Base-by-base conservation (phyloP, 1,139 yeast species). In the Geotrichum cucujoidarum region DNA sequence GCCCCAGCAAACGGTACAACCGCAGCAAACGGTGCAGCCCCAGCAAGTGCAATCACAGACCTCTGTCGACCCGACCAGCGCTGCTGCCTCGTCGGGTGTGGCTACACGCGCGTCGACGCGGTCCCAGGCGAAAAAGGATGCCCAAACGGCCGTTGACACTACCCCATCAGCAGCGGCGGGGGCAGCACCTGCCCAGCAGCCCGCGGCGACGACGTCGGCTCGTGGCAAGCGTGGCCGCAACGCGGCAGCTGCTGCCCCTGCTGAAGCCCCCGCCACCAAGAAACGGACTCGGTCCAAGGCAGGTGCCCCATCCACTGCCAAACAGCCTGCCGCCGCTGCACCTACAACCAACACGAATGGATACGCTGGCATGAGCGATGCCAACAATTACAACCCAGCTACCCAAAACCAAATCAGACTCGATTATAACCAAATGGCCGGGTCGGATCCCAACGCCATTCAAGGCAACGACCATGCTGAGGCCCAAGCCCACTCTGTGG, bases 401-500 rank as follows among this genome's bases (percentile, higher is more conserved):
- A 48, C 16, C 18, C 55, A 48, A 29, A 56, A 51, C n/a, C 48
- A 47, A 20, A 39, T 20, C 33, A 53, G 52, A 31, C 51, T 45
- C 46, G 53, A 39, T 10, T 47, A 47, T 16, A 44, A 48, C 35
- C 57, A 57, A 29, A 47, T 57, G 39, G 55, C 55, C 33, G 51
- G 54, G 18, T 47, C 57, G 16, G 53, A 49, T 16, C 52, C 49
- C 40, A 21, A 21, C 7, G 16, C 37, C 11, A 25, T n/a, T 10
- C 43, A 38, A 5, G 18, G 2, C 10, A 36, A 18, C 10, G 41
- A n/a, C n/a, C n/a, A n/a, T n/a, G n/a, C n/a, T 16, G 2, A 69
- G 10, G 27, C 27, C 6, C 27, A 24, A 24, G 8, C 83, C 43
- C 90, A 90, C 4, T 69, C 82, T 30, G 67, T 87, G 14, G 96